Conservation (phyloP, 192 early-diverging fungal species). For the Rhizophagus sp. region DNA sequence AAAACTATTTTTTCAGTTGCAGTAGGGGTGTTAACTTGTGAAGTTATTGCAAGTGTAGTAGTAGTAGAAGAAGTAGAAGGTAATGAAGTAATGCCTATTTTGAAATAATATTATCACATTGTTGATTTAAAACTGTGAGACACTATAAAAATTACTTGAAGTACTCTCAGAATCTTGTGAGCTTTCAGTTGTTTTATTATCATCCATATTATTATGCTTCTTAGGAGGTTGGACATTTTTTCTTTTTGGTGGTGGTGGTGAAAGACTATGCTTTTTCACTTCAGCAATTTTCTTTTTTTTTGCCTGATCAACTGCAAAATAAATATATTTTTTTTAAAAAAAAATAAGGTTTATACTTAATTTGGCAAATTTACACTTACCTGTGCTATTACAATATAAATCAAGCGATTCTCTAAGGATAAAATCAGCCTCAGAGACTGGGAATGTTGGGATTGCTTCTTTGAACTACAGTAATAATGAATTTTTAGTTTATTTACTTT, state of each 20-base stretch:
- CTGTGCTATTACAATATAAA: constrained; percentile 9
- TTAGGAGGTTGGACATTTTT: not conserved
- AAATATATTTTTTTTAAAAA: too few species aligned
- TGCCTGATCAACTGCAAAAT: not conserved
- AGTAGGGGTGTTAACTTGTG: too few species aligned
- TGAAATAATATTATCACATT: too few species aligned
- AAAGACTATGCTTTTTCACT: not conserved
- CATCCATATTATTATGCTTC: too few species aligned
- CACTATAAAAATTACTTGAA: not conserved
- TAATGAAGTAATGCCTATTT: too few species aligned
- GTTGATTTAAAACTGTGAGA: too few species aligned
- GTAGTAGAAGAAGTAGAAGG: too few species aligned
- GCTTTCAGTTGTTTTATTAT: too few species aligned
- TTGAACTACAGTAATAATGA: not conserved
- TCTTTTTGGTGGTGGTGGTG: not conserved
- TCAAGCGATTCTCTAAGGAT: not conserved
- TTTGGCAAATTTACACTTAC: not conserved
- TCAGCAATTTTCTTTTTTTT: not conserved
- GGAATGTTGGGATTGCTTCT: not conserved
- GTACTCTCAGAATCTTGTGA: too few species aligned
- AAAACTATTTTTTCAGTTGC: too few species aligned
- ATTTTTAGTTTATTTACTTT: not conserved
- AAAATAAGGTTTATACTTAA: too few species aligned
- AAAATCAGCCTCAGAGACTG: constrained; percentile 2
- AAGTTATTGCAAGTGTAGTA: too few species aligned